Base-by-base conservation (phyloP, 805 yeast species). In the Teunomyces stri region DNA sequence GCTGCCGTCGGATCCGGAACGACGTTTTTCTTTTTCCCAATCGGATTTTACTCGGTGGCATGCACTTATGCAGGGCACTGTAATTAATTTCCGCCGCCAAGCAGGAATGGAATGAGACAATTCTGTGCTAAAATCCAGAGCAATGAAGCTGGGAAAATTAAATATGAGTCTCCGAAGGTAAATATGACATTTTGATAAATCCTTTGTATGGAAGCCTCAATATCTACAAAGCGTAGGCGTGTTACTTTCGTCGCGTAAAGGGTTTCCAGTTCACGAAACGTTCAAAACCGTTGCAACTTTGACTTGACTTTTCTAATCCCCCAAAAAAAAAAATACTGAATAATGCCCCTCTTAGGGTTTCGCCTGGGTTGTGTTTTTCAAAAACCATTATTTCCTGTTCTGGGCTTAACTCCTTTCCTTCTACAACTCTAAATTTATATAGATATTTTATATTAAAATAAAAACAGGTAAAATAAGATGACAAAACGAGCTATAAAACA, bases 401-500 rank as follows among this genome's bases (percentile, higher is more conserved):
- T 12, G 25, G 39, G 27, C 11, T 25, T 25, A 25, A 36, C 13
- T 4, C 39, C 39, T 20, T 20, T 36, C 25, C 6, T n/a, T 12
- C 27, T 27, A 12, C 13, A 13, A n/a, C 7, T 6, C 11, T 16
- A 10, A 25, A 5, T 25, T 16, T 28, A 16, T 15, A 16, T 28
- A 18, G 10, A 39, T 27, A 39, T 28, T 39, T 39, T 39, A 48
- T 43, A 45, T 45, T 40, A 45, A 39, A 39, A 29, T 39, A 39
- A 28, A 39, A 39, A 39, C 29, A 39, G 34, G 43, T 39, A 46
- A 37, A 50, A 43, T 40, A 42, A 40, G 45, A 48, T 48, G 44
- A 48, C 50, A 54, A 40, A 49, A 31, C 11, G 34, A 31, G 34
- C 46, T 43, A 49, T 46, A 51, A 31, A 51, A 47, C 48, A 46